Percentiles rank a stretch among this genome's conserved stretches.
These are phyloP conservation scores for Alnus glutinosa DNA, from an alignment of 306 rosid species.

Conservation along the genomic window DNA sequence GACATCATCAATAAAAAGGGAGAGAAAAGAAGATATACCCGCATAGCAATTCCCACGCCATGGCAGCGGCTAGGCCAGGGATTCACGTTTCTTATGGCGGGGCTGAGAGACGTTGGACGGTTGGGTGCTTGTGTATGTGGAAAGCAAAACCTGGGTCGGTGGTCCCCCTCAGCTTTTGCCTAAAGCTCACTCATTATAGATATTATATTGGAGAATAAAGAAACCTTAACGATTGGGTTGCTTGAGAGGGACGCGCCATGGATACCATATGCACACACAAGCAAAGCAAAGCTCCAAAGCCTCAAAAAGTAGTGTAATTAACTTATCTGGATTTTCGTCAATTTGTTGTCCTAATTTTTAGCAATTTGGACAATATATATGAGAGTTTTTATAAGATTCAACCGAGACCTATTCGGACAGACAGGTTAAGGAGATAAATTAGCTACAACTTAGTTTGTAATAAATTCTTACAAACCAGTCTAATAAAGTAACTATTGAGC, in stretches of 20 bases:
- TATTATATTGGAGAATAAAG: constrained; percentile 27
- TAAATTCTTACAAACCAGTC: too few relatives aligned
- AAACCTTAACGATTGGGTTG: constrained; percentile 43
- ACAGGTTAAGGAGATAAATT: too few relatives aligned
- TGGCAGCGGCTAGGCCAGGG: background rate
- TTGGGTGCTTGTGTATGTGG: background rate
- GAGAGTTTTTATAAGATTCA: too few relatives aligned
- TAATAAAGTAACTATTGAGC: too few relatives aligned
- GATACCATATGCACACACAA: background rate
- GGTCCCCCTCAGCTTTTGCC: background rate
- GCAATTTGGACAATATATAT: background rate
- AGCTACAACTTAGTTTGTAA: too few relatives aligned
- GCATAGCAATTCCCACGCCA: background rate
- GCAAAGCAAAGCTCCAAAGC: constrained; percentile 4
- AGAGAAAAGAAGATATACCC: too few relatives aligned
- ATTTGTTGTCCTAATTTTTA: too few relatives aligned
- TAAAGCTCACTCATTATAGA: background rate
- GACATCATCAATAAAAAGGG: too few relatives aligned
- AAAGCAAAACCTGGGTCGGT: background rate
- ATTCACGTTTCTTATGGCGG: background rate
- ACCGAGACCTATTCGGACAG: too few relatives aligned
- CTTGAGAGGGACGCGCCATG: constrained; percentile 28
- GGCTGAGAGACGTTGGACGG: background rate
- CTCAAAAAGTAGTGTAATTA: background rate
- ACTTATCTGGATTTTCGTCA: too few relatives aligned